Conservation (phyloP, 257 asterid genomes). For the Nicotiana noctiflora region DNA sequence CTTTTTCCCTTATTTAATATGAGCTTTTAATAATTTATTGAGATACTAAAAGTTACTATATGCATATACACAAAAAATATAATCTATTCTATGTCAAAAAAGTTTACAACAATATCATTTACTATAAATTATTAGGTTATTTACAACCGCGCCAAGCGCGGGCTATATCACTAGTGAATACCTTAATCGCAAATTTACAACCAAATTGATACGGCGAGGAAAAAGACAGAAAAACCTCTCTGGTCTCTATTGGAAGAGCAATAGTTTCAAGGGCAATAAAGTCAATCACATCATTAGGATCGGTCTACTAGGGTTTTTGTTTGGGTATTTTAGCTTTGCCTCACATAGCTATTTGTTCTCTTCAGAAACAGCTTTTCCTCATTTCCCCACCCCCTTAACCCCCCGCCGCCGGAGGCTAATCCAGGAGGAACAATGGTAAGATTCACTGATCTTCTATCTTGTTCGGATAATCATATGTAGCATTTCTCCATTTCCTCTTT, state of each 20-base stretch:
- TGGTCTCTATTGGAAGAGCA: neutral
- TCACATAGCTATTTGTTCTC: neutral
- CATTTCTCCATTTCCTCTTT: neutral
- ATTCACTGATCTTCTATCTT: neutral
- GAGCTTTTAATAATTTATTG: no score
- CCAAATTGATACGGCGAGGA: no score
- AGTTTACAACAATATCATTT: no score
- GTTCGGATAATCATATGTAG: neutral
- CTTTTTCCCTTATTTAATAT: no score
- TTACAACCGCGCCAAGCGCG: no score
- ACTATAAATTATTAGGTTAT: no score
- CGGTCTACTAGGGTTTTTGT: conserved; percentile 26
- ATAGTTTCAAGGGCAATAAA: neutral
- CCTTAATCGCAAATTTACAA: no score
- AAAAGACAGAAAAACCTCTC: neutral
- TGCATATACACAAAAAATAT: no score
- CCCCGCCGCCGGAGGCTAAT: neutral
- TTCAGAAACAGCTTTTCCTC: neutral
- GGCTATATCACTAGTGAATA: no score
- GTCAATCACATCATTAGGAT: neutral
- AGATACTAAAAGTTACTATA: no score
- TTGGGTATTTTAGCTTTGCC: conserved; percentile 12
- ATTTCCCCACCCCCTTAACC: neutral
- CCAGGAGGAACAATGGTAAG: conserved; percentile 14
- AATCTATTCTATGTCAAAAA: no score